Evolutionary conservation across 2,329 filamentous ascomycete genomes (phyloP).

Genomic region (Microdochium bolleyi): DNA sequence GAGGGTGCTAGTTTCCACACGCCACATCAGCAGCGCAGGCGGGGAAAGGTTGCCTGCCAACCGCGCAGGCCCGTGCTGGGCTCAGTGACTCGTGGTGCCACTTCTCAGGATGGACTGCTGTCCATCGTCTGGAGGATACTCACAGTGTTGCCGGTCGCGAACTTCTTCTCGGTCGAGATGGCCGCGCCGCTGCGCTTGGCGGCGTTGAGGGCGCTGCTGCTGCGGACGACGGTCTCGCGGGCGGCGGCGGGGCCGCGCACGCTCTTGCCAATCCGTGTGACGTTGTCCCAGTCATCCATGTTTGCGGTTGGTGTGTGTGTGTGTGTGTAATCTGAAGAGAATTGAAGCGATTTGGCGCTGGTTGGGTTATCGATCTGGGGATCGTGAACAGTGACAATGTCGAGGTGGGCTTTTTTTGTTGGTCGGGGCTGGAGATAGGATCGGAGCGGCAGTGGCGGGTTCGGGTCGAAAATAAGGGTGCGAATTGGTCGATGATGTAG

Average conservation of each 20-base stretch:
- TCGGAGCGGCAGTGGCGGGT: constrained; percentile 7
- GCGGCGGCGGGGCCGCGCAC: constrained; percentile 56
- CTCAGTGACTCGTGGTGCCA: too few species aligned
- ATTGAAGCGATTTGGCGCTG: background rate
- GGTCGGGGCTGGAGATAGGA: too few species aligned
- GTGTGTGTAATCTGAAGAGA: background rate
- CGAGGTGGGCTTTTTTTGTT: constrained; percentile 2
- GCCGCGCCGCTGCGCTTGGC: constrained; percentile 73
- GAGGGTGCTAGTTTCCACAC: too few species aligned
- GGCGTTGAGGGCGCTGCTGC: constrained; percentile 78
- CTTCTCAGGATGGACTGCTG: too few species aligned
- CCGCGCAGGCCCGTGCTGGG: too few species aligned
- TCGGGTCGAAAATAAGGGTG: constrained; percentile 1
- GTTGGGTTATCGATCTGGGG: background rate
- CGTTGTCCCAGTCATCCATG: constrained; percentile 76
- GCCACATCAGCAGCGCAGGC: background rate
- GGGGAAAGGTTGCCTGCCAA: background rate
- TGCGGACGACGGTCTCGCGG: constrained; percentile 84
- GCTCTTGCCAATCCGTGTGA: constrained; percentile 89
- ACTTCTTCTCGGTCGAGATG: constrained; percentile 89
- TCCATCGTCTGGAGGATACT: too few species aligned
- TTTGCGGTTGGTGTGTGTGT: constrained; percentile 7
- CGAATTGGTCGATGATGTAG: constrained; percentile 1
- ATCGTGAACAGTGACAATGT: background rate
- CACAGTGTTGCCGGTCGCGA: constrained; percentile 68